A percentile compares a stretch with the other conserved stretches of the same genome.
phyloP scores from a whole-genome alignment of 1,284 basidiomycete species.

The Kwoniella shivajii region DNA sequence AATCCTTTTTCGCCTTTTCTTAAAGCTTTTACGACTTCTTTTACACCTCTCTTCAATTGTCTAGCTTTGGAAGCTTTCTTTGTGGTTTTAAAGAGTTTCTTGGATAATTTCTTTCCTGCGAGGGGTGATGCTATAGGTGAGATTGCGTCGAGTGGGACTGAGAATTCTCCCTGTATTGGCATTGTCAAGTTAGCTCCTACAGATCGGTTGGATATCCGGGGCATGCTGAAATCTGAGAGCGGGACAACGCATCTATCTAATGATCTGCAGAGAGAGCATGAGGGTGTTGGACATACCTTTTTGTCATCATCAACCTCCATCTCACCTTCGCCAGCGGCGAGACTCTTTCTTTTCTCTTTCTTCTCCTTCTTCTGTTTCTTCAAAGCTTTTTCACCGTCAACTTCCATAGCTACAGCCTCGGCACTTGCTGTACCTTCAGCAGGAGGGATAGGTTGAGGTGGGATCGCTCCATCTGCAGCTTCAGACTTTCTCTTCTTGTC shows the following conservation, averaged over 20 bases:
- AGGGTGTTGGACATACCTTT: constrained; percentile 45
- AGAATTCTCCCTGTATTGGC: constrained; percentile 55
- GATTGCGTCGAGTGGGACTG: constrained; percentile 76
- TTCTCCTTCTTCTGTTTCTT: constrained; percentile 55
- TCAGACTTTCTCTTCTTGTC: constrained; percentile 55
- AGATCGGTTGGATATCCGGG: too few species aligned
- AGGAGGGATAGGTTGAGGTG: constrained; percentile 24
- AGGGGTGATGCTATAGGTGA: constrained; percentile 88
- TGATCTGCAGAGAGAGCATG: too few species aligned
- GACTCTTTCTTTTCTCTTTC: constrained; percentile 56
- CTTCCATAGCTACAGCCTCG: constrained; percentile 47
- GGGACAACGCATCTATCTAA: too few species aligned
- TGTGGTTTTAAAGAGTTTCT: constrained; percentile 89
- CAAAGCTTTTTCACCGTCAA: constrained; percentile 41
- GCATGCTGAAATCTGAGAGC: too few species aligned
- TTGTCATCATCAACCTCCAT: constrained; percentile 37
- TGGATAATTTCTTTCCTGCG: constrained; percentile 85
- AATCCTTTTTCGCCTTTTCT: constrained; percentile 94
- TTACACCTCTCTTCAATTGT: constrained; percentile 91
- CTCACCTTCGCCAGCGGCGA: constrained; percentile 42
- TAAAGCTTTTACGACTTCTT: constrained; percentile 94
- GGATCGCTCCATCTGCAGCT: constrained; percentile 40
- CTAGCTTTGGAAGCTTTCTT: constrained; percentile 90
- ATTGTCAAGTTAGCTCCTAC: too few species aligned
- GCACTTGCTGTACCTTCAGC: constrained; percentile 43